phyloP scores from a whole-genome alignment of 768 basidiomycete species.

The Mycena galopus region DNA sequence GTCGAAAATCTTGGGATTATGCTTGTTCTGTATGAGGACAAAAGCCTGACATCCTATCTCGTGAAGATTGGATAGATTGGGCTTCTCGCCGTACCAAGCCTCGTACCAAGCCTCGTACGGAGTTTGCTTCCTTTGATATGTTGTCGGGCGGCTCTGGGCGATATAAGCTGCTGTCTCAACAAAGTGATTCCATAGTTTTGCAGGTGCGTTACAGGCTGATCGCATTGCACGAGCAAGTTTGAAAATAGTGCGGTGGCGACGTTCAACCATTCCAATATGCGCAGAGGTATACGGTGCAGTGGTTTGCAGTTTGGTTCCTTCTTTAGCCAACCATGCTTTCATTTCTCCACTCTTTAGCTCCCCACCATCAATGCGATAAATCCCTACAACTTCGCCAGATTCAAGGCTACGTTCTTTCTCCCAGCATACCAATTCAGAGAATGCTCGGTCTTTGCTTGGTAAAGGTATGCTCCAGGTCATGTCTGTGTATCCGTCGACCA shows the following conservation, averaged over 20 bases:
- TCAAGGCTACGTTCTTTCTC: background rate
- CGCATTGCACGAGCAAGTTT: background rate
- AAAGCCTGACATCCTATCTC: conserved; percentile 53
- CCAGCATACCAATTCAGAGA: background rate
- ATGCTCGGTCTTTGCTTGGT: background rate
- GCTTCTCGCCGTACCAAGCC: conserved; percentile 37
- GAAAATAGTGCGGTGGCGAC: background rate
- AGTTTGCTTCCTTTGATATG: no score
- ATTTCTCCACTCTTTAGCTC: conserved; percentile 10
- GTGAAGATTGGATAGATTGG: conserved; percentile 46
- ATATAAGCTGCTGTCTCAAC: conserved; percentile 1
- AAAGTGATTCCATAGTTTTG: conserved; percentile 1
- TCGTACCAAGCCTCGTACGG: conserved; percentile 38
- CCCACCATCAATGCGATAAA: background rate
- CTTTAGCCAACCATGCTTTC: background rate
- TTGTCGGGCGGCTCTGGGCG: background rate
- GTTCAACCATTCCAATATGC: conserved; percentile 1
- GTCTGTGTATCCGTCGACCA: conserved; percentile 11
- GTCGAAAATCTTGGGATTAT: conserved; percentile 44
- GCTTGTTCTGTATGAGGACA: conserved; percentile 49
- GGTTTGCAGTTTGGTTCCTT: background rate
- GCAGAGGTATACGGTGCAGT: conserved; percentile 14
- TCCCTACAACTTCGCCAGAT: background rate
- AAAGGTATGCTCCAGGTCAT: background rate
- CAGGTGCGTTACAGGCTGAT: background rate